Base-by-base conservation (phyloP, 176 grass and related monocot species). In the Neostapfia colusana region DNA sequence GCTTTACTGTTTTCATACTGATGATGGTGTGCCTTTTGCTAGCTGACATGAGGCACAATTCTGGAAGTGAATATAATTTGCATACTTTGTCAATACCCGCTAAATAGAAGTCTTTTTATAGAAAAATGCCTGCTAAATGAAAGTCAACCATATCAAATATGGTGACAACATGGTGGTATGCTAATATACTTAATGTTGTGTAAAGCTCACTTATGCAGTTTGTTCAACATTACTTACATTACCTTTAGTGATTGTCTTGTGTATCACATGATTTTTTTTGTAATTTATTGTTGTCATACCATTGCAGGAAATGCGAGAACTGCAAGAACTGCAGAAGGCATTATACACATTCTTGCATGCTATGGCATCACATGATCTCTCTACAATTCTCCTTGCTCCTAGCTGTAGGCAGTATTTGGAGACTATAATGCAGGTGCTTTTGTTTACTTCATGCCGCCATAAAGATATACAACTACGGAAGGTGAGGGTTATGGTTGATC, bases 241-340 rank as follows among this genome's bases (percentile, higher is more conserved):
- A 45, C 7, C 20, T 55, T 85, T 63, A 48, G 53, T 74, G 42
- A 39, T 61, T 48, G n/a, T 8, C n/a, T 48, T 85, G 15, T 57
- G 4, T 20, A 76, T 66, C 57, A 44, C 20, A 34, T 61, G 31
- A 31, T 69, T 56, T 15, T 53, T 67, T 82, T 23, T 74, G 15
- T 81, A 68, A 45, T 70, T 14, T 64, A 60, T 80, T 81, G 51
- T 84, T 76, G 5, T 14, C 51, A 73, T 59, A 21, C 20, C n/a
- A 43, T 69, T 92, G 39, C 82, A 99, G 95, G 95, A 99, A 91
- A 79, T 99, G 72, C 89, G 95, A 37, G 95, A 99, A 76, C 83
- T 99, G 61, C 91, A 99, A 83, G 95, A 99, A 73, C 76, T 99
- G 53, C 91, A 99, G 56, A 87, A 82, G 79, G 81, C 80, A 76